Evolutionary conservation across 208 protist species (phyloP), one percentile per base, ranked within the genome.

Genomic region (Jaenimonas drosophilae): DNA sequence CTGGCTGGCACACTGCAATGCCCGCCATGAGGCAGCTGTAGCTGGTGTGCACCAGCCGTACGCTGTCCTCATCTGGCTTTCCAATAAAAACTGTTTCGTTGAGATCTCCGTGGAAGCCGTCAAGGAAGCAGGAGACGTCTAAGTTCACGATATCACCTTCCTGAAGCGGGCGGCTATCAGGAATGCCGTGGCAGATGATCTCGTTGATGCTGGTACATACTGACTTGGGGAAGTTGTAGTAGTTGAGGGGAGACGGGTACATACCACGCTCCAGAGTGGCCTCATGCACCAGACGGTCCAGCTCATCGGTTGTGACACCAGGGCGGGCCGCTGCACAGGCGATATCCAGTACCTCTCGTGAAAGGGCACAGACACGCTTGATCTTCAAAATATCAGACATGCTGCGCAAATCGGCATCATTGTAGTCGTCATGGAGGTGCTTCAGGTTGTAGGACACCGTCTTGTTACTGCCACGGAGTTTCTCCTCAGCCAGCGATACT

Each of bases 181-280:
- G 97, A 51, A 99, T 99, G 56, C 90, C 90, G 61, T 96, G 94
- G 58, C 88, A 95, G 38, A 97, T 95, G 23, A 97, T 74, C 63
- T 97, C 88, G 59, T 97, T 96, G 7, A 97, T 51, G 49, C 76
- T 95, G 14, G 96, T 99, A 72, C 97, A 99, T 30, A 95, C 87
- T 20, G 92, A 97, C 71, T 99, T 99, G 45, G 97, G 97, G 62
- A 99, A 99, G 46, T 82, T 78, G 65, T 96, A 88, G 67, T 99
- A 99, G 69, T 98, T 98, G 14, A 99, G 81, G 24, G 98, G 97
- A 0, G 96, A 99, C 9, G 98, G 98, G 64, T 99, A 99, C 59
- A 93, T 92, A 36, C 74, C 61, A 5, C 94, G 76, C 56, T 72
- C 88, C 28, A 96, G 80, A 9, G 78, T 91, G 6, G 83, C 83